These are phyloP conservation scores for Guadua angustifolia DNA, from an alignment of 176 grass and related monocot species.

Conservation along the genomic window DNA sequence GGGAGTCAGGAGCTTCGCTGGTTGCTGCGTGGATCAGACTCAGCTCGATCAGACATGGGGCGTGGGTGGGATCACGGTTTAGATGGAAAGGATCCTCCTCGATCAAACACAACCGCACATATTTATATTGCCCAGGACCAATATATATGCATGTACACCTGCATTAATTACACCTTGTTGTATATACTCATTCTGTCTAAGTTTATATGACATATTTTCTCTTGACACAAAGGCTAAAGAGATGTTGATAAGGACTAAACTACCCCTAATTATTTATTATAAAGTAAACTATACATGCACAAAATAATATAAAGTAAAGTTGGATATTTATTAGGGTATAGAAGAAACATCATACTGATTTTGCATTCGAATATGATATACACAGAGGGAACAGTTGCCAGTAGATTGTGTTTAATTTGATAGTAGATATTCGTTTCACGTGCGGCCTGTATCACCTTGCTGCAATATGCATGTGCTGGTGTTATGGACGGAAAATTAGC, in stretches of 20 bases:
- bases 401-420: neutral
- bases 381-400: neutral
- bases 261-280: no score
- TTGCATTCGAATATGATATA: no score
- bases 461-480: neutral
- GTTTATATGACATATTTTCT: no score
- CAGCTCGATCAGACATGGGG: conserved; percentile 21
- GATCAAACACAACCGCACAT: neutral
- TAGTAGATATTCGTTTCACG: conserved; percentile 30
- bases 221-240: no score
- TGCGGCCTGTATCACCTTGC: conserved; percentile 10
- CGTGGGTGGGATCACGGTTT: conserved; percentile 46
- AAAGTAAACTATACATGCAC: no score
- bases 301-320: no score
- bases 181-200: neutral
- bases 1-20: conserved; percentile 52
- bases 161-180: no score
- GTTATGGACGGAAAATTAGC: neutral
- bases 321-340: no score
- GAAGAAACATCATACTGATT: no score
- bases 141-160: neutral
- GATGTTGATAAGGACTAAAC: no score
- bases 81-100: conserved; percentile 52
- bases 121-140: neutral
- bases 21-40: conserved; percentile 37